phyloP scores from a whole-genome alignment of 257 asterid species.

The Solanum rostratum region DNA sequence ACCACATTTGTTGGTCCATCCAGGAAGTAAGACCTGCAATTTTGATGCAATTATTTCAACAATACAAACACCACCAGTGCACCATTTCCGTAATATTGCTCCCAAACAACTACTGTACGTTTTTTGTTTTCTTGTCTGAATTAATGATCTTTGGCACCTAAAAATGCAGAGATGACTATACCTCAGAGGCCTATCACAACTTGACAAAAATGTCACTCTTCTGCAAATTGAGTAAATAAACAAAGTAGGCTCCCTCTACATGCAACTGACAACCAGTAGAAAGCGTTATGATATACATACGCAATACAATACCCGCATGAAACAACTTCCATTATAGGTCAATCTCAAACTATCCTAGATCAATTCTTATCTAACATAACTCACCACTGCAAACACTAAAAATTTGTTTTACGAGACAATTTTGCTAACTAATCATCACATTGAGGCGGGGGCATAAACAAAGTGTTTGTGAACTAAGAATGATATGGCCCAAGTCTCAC shows the following conservation, averaged over 20 bases:
- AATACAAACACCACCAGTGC: not conserved
- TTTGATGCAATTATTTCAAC: not conserved
- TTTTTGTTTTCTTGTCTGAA: not conserved
- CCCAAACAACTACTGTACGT: not conserved
- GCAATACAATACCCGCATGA: not conserved
- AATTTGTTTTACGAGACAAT: not conserved
- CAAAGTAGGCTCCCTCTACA: not conserved
- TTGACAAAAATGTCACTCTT: not conserved
- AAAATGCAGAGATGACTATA: not conserved
- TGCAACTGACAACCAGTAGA: not conserved
- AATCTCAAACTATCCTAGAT: not conserved
- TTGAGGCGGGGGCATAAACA: not conserved
- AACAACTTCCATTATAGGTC: not conserved
- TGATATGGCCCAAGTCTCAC: not conserved
- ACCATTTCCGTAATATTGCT: not conserved
- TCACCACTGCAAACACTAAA: not conserved
- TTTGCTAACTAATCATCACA: not conserved
- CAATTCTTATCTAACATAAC: not conserved
- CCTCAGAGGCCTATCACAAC: not conserved
- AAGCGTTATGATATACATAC: not conserved
- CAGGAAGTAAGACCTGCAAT: not conserved
- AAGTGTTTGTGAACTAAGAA: not conserved
- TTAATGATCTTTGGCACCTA: not conserved
- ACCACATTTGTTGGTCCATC: not conserved
- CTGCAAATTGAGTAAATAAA: not conserved